Evolutionary conservation across 768 basidiomycete genomes (phyloP), one percentile per base, ranked within the genome.

Genomic region (Tephrocybe sp.): DNA sequence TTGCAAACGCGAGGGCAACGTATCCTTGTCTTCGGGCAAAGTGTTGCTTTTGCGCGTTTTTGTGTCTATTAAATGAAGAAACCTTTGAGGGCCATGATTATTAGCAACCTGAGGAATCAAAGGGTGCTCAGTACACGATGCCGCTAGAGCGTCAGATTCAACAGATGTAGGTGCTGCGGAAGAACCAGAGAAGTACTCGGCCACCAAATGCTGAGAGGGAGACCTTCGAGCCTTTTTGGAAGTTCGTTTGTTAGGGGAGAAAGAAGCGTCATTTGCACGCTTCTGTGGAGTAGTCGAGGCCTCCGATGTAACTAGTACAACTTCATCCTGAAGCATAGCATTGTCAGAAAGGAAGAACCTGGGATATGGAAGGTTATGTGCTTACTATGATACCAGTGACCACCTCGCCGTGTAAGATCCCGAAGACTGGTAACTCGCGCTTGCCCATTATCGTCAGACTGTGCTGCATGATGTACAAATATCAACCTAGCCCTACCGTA

Each of bases 361-460:
- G 20, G 9, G 39, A 45, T 16, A 23, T 22, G 11, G 11, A 40
- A 12, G 30, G 39, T 39, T 16, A 34, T 16, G 10, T n/a, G 49
- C 77, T 52, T 63, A 89, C 93, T 36, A 95, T 88, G 30, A 92
- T 72, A 1, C 93, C 93, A 20, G 82, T 63, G 13, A 95, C 75
- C 17, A 87, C 68, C 48, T 84, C 72, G 20, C 68, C 79, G 20
- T 87, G 76, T 4, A 92, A 65, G 49, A 90, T 74, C 0, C 89
- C 88, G 55, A 93, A 89, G 2, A 95, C 85, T 3, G 89, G 90
- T 46, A 94, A 74, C 67, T 96, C 93, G 7, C 92, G 82, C 86
- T 92, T 33, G 13, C 16, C 32, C 5, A 1, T 16, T 50, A 26
- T 30, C 34, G 36, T 17, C 16, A 33, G 34, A 33, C 35, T 47